Base-by-base conservation (phyloP, 1,139 yeast genomes). In the Pichia sp. region DNA sequence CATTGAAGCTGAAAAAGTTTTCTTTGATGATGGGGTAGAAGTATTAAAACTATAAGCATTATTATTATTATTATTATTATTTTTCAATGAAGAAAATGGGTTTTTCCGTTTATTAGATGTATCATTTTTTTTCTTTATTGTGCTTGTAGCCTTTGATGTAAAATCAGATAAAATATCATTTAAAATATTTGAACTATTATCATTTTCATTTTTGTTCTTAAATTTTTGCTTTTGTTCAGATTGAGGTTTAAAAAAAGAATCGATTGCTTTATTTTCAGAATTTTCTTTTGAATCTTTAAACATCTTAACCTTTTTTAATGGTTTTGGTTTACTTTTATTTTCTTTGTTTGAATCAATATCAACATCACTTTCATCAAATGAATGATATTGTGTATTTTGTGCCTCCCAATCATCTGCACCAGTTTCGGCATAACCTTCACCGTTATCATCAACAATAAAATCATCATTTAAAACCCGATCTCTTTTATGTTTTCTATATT, bases 361-460 rank as follows among this genome's bases (percentile, higher is more conserved):
- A 12, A n/a, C n/a, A n/a, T n/a, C n/a, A n/a, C n/a, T n/a, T n/a
- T 40, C 42, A 39, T 41, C 41, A 9, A n/a, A 30, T 9, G 41
- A 38, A 5, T 31, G 27, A 56, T 76, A 76, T 35, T 70, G 63
- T 12, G 74, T 71, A 43, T 78, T 67, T 9, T 71, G 67, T 10
- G 71, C 65, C 45, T 80, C 89, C 95, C 95, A 86, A 51, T 87
- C 95, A 56, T 90, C 95, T 12, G 75, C 87, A 43, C 97, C 97
- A 40, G 84, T 85, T 57, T 92, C 97, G 2, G 87, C 90, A 59
- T 92, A 92, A 0, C 94, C 94, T 53, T 81, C 82, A 12, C 95
- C 96, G 53, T 83, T 80, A 61, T 92, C 97, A 59, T 89, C 97
- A 2, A 87, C 96, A 41, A 92, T 92, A 61, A 92, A 92, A 60